Evolutionary conservation across 169 alveolate species (phyloP).

Genomic region (Plasmodium cynomolgi): DNA sequence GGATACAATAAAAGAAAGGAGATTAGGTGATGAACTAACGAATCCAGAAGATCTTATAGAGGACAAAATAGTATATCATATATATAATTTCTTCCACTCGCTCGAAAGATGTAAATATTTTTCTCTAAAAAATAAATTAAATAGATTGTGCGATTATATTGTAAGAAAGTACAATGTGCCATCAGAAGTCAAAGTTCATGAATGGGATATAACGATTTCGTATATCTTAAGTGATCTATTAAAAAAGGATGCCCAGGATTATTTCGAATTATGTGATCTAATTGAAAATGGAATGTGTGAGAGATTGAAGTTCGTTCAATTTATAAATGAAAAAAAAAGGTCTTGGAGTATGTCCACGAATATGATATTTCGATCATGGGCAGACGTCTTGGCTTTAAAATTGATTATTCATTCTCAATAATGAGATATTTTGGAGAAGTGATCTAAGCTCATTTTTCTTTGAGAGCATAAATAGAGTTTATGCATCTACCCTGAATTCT

Average conservation of each 20-base stretch:
- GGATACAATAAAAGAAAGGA: not conserved
- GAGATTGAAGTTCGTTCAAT: constrained; percentile 1
- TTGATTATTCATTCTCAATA: not conserved
- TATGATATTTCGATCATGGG: not conserved
- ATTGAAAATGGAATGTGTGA: not conserved
- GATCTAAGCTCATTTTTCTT: not conserved
- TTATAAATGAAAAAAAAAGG: not conserved
- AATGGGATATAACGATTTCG: not conserved
- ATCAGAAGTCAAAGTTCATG: not conserved
- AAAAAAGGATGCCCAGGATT: not conserved
- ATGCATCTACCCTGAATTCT: not conserved
- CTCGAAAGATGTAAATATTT: not conserved
- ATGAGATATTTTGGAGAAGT: not conserved
- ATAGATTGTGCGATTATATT: not conserved
- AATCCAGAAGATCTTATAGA: not conserved
- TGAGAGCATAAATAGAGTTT: not conserved
- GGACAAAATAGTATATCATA: not conserved
- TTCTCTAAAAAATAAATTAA: not conserved
- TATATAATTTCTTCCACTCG: not conserved
- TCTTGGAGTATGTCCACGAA: not conserved
- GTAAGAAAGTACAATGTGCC: not conserved
- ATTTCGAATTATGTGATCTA: not conserved
- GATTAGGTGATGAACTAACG: not conserved
- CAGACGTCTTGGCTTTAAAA: not conserved
- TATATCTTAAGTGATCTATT: not conserved